Conservation (phyloP, 2,329 filamentous ascomycete species). For the Fonsecaea nubica region DNA sequence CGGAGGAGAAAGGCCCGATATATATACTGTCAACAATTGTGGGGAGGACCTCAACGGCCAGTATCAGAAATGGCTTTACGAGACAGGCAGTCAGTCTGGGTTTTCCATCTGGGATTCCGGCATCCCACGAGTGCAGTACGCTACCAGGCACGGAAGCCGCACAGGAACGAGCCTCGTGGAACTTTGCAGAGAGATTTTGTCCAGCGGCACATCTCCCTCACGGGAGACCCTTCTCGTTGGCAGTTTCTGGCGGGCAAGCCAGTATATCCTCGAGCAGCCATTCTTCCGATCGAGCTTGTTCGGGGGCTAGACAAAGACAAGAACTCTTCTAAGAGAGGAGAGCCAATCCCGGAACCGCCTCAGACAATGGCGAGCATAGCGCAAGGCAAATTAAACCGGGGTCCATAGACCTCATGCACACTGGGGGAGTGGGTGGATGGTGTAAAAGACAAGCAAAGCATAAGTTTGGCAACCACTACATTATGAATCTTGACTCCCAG, state of each 20-base stretch:
- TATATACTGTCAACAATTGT: not conserved
- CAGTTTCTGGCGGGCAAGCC: not conserved
- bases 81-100: not conserved
- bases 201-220: not conserved
- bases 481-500: not conserved
- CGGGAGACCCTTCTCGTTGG: not conserved
- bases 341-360: not conserved
- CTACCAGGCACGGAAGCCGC: not conserved
- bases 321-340: not conserved
- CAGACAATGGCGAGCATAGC: not conserved
- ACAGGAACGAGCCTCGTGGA: not conserved
- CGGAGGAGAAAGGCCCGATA: not conserved
- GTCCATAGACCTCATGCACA: not conserved
- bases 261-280: not conserved
- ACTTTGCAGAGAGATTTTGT: not conserved
- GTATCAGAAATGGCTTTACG: not conserved
- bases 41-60: not conserved
- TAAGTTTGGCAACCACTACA: not conserved
- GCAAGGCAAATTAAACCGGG: not conserved
- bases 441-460: not conserved
- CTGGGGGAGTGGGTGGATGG: not conserved
- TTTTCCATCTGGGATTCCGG: not conserved
- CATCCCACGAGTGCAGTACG: not conserved
- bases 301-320: not conserved
- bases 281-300: not conserved